phyloP scores from a whole-genome alignment of 2,329 filamentous ascomycete genomes.

The Neopestalotiopsis sp. region DNA sequence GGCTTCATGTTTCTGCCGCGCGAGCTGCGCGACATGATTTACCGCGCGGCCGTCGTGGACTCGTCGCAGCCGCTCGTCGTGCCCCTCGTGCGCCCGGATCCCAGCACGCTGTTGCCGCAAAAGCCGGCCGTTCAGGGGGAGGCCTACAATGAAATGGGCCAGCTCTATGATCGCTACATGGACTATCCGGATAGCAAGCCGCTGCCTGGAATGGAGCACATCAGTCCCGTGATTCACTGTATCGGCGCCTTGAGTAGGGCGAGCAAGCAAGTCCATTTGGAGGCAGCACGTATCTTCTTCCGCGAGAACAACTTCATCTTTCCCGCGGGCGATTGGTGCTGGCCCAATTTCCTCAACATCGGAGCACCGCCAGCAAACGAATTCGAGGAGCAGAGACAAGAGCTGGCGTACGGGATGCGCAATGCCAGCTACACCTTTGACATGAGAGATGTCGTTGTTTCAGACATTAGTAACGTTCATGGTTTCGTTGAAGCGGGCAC shows the following conservation, averaged over 20 bases:
- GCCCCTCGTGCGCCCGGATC: no score
- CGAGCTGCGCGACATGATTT: background rate
- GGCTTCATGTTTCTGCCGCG: conserved; percentile 1
- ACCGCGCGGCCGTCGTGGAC: background rate
- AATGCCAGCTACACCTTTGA: conserved; percentile 9
- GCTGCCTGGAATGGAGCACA: no score
- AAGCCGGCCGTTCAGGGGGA: background rate
- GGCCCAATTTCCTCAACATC: background rate
- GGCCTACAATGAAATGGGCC: background rate
- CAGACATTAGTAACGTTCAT: background rate
- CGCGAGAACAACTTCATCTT: background rate
- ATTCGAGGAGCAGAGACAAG: background rate
- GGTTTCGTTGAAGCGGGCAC: no score
- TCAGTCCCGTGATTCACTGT: no score
- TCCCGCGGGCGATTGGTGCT: background rate
- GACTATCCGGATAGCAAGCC: no score
- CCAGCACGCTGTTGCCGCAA: no score
- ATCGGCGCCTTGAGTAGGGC: background rate
- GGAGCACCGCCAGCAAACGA: background rate
- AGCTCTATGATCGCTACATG: background rate
- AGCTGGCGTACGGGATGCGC: background rate
- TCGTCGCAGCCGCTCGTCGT: background rate
- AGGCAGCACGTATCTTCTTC: background rate
- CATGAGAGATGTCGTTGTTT: background rate
- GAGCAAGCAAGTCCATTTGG: background rate